Base-by-base conservation (phyloP, 129 eudicot genomes). In the Dittrichia graveolens region DNA sequence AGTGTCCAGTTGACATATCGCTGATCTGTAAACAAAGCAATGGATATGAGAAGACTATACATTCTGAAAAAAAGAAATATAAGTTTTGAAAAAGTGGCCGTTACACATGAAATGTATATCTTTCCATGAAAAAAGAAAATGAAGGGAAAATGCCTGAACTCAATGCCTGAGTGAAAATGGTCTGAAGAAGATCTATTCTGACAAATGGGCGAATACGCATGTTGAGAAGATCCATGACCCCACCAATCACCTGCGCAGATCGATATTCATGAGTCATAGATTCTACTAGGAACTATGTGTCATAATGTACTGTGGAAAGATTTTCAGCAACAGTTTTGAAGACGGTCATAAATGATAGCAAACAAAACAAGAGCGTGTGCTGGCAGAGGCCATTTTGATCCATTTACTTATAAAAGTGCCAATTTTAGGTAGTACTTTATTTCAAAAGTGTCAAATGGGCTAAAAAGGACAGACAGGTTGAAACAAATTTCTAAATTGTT, bases 1-100 rank as follows among this genome's bases (percentile, higher is more conserved):
- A 92, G 89, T 73, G 81, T 86, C 97, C 97, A 92, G 79, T 92
- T 92, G 60, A 92, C 85, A 45, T 78, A 85, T 70, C 77, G 83
- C 81, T 83, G 69, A 87, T 92, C 97, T 92, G 79, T 44, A 53
- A 54, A 69, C 41, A 74, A 49, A 67, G 7, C 31, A 61, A 14
- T 6, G 45, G 57, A 16, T 44, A 19, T 61, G 53, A 75, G 11
- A 64, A 57, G 42, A 24, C 50, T 10, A 45, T 14, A 44, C 4
- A 24, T 24, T 24, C 31, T 0, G 31, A 24, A 24, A 24, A 24
- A 24, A 11, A 57, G 7, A 40, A 57, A 57, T 31, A 6, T 7
- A 57, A 57, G 6, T 18, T 57, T 57, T 57, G 31, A 24, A 24
- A 24, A 24, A 24, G 31, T 24, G 31, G 2, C 2, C 31, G 2